These are phyloP conservation scores for Euphorbia lathyris DNA, from an alignment of 345 rosid species.

Conservation along the genomic window DNA sequence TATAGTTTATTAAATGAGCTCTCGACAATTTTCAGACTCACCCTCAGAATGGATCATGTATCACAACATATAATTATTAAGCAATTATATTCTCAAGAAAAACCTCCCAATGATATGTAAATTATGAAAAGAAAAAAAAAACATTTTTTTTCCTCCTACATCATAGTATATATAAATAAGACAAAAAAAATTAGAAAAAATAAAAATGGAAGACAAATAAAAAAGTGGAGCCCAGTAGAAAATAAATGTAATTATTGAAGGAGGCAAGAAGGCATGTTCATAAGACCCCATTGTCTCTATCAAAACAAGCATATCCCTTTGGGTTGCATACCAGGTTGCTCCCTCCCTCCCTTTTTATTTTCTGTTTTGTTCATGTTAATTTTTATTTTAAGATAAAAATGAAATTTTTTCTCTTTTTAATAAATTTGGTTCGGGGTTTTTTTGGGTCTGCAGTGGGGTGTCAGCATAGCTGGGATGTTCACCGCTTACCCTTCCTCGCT, in stretches of 20 bases:
- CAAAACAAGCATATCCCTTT: slow-evolving; percentile 24
- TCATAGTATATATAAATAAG: not conserved
- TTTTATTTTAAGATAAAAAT: not conserved
- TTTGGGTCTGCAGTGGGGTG: too few relatives aligned
- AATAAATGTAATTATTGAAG: slow-evolving; percentile 22
- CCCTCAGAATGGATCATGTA: too few relatives aligned
- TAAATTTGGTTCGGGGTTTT: too few relatives aligned
- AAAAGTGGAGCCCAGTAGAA: slow-evolving; percentile 13
- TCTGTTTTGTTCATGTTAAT: not conserved
- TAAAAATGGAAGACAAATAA: slow-evolving; percentile 8
- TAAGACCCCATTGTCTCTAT: slow-evolving; percentile 40
- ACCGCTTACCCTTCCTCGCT: too few relatives aligned
- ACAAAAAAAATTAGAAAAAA: slow-evolving; percentile 25
- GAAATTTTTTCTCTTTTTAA: too few relatives aligned
- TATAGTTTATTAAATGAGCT: too few relatives aligned
- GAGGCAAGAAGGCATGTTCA: slow-evolving; percentile 43
- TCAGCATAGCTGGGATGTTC: too few relatives aligned
- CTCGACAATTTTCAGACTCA: too few relatives aligned
- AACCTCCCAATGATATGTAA: not conserved
- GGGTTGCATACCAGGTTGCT: slow-evolving; percentile 31
- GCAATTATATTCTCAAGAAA: too few relatives aligned
- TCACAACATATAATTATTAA: too few relatives aligned
- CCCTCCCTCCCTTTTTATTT: not conserved
- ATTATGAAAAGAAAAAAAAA: too few relatives aligned
- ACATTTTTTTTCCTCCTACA: not conserved